Percentiles rank a stretch among this genome's conserved stretches.
Conservation (phyloP, 2,329 filamentous ascomycete species). For the Chaetomiaceae sp. region DNA sequence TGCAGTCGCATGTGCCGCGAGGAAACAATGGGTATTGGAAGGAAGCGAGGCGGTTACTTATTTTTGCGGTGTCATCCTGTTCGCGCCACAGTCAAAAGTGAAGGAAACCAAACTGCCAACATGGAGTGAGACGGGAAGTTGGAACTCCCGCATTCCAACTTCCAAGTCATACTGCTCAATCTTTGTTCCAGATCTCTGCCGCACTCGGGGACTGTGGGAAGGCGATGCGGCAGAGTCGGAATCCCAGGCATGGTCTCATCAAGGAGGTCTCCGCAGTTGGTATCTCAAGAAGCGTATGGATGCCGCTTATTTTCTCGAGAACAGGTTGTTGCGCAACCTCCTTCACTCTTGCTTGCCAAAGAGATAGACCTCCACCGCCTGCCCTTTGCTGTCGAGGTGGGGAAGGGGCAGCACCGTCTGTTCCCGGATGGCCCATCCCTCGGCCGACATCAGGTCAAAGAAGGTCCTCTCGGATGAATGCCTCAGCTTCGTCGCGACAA, state of each 20-base stretch:
- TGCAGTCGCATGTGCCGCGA: conserved; percentile 9
- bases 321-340: not conserved
- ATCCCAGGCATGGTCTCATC: too few species aligned
- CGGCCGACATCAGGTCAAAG: conserved; percentile 42
- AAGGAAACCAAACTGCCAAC: not conserved
- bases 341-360: conserved; percentile 35
- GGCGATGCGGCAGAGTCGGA: too few species aligned
- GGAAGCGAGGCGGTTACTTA: too few species aligned
- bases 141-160: too few species aligned
- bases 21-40: not conserved
- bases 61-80: not conserved
- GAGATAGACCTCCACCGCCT: conserved; percentile 50
- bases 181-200: too few species aligned
- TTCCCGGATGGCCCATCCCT: conserved; percentile 42
- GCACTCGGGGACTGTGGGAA: too few species aligned
- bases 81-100: not conserved
- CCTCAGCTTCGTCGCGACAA: conserved; percentile 53
- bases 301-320: not conserved
- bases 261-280: too few species aligned
- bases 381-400: conserved; percentile 39
- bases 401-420: conserved; percentile 42
- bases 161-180: too few species aligned
- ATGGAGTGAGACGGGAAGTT: not conserved
- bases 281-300: too few species aligned
- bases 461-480: conserved; percentile 49